Conservation (phyloP, 2,329 filamentous ascomycete genomes). For the Aspergillus brasiliensis region DNA sequence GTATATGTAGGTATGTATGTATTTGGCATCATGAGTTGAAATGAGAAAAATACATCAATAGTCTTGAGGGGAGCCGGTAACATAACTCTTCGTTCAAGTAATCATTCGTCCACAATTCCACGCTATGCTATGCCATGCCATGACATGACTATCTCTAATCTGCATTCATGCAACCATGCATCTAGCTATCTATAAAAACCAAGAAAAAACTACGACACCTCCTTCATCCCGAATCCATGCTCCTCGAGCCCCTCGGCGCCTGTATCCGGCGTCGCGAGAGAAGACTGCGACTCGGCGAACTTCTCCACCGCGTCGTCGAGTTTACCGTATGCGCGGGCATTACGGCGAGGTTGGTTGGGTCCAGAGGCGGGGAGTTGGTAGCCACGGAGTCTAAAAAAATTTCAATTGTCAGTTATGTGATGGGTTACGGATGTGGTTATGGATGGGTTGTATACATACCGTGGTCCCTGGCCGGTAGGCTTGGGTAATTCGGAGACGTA, state of each 20-base stretch:
- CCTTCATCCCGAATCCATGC: conserved; percentile 58
- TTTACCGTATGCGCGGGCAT: conserved; percentile 67
- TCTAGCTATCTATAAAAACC: not conserved
- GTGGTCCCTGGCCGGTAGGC: conserved; percentile 75
- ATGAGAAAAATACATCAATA: not conserved
- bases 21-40: too few relatives aligned
- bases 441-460: conserved; percentile 43
- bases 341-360: conserved; percentile 64
- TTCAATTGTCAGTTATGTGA: conserved; percentile 10
- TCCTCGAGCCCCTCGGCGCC: conserved; percentile 55
- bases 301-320: conserved; percentile 54
- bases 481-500: conserved; percentile 74
- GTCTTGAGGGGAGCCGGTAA: too few relatives aligned
- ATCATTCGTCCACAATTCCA: too few relatives aligned
- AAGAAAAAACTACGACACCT: conserved; percentile 5
- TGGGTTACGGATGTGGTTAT: not conserved
- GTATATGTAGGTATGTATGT: too few relatives aligned
- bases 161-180: not conserved
- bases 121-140: not conserved
- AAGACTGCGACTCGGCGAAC: conserved; percentile 53
- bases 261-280: conserved; percentile 54
- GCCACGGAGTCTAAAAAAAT: conserved; percentile 63
- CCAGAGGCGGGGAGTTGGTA: conserved; percentile 78
- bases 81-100: too few relatives aligned
- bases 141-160: not conserved